Conservation (phyloP, 2,329 filamentous ascomycete genomes). For the Didymella pinodella region DNA sequence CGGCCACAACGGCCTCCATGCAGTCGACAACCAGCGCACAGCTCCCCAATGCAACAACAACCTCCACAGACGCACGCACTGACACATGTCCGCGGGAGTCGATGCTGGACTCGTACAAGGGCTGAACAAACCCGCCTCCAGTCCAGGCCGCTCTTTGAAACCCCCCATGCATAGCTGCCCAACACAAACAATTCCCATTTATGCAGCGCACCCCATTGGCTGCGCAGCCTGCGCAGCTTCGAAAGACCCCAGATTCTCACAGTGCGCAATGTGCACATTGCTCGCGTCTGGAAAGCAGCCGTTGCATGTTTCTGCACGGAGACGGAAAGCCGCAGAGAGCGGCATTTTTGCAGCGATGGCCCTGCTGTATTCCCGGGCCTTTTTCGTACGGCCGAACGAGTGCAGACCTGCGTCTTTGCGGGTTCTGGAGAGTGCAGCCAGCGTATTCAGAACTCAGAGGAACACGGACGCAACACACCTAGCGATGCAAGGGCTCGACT, state of each 20-base stretch:
- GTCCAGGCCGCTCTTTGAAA: not conserved
- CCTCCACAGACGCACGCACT: not conserved
- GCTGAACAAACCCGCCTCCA: not conserved
- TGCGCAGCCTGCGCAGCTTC: not conserved
- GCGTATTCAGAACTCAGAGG: not conserved
- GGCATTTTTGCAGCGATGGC: not conserved
- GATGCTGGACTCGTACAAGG: not conserved
- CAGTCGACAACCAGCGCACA: not conserved
- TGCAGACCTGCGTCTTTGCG: not conserved
- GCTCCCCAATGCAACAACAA: not conserved
- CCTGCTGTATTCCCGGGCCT: constrained; percentile 1
- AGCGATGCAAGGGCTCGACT: not conserved
- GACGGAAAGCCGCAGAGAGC: not conserved
- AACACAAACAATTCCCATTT: not conserved
- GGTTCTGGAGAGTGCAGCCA: not conserved
- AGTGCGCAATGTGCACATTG: not conserved
- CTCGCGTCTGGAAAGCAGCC: not conserved
- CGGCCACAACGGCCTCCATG: not conserved
- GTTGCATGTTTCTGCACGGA: not conserved
- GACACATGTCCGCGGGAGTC: not conserved
- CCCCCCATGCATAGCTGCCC: constrained; percentile 5
- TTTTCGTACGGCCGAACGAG: constrained; percentile 4
- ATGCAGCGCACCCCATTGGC: constrained; percentile 2
- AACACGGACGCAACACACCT: not conserved
- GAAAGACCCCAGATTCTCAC: constrained; percentile 5